Evolutionary conservation across 306 rosid genomes (phyloP).

Genomic region (Macrotyloma uniflorum): DNA sequence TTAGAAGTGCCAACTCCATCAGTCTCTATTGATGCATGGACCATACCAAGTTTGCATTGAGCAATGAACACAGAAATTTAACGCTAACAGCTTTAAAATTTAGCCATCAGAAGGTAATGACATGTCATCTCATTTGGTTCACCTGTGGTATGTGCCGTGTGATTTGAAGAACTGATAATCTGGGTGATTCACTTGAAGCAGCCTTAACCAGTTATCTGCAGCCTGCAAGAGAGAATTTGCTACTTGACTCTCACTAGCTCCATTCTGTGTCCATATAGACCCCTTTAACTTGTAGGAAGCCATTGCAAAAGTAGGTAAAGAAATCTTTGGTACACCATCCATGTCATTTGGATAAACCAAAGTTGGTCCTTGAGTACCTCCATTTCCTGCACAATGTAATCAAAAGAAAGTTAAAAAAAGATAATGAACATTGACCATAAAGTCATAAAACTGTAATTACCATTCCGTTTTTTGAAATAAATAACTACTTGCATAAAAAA

Average conservation of each 20-base stretch:
- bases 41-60: constrained; percentile 25
- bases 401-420: background rate
- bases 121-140: constrained; percentile 40
- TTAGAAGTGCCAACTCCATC: constrained; percentile 34
- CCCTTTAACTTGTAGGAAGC: constrained; percentile 84
- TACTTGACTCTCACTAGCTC: constrained; percentile 53
- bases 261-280: constrained; percentile 65
- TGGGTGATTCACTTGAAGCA: constrained; percentile 78
- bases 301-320: constrained; percentile 70
- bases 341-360: constrained; percentile 62
- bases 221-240: constrained; percentile 68
- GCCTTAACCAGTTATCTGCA: constrained; percentile 76
- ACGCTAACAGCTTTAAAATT: constrained; percentile 35
- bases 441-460: background rate
- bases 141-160: constrained; percentile 57
- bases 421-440: background rate
- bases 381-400: constrained; percentile 50
- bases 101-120: constrained; percentile 36
- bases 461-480: background rate
- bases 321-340: constrained; percentile 61
- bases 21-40: constrained; percentile 32
- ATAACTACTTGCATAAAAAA: background rate
- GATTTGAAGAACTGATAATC: constrained; percentile 80
- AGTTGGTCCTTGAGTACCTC: constrained; percentile 52
- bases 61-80: constrained; percentile 39